Base-by-base conservation (phyloP, 441 rosid genomes). In the Isatis lusitanica region DNA sequence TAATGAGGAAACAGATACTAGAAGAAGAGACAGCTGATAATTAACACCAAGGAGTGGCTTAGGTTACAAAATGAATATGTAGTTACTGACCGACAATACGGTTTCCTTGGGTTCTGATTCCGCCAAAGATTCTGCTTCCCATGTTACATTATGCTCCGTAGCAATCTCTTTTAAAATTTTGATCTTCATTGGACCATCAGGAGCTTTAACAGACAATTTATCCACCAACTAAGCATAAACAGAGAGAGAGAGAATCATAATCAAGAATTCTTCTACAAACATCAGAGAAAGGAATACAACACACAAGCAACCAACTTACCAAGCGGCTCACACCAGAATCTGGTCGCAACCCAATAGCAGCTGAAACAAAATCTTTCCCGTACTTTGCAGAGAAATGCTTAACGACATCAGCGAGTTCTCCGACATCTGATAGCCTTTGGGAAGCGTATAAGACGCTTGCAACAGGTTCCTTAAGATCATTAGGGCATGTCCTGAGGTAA, bases 381-480 rank as follows among this genome's bases (percentile, higher is more conserved):
- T 89, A 91, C 82, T 91, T 91, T 17, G 87, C 83, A 2, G 83
- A 66, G 52, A 91, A 83, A 65, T 84, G 87, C 80, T 89, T 91
- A 50, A 85, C 82, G 7, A 79, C 76, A 77, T 89, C 91, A 70
- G 77, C 74, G 46, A 92, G 84, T 76, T 92, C 97, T 0, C 89
- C 84, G 68, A 88, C 59, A 70, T 92, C 96, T 15, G 85, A 86
- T 78, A 92, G 84, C 76, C 91, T 85, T 26, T 88, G 85, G 35
- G 94, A 83, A 44, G 97, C 93, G 78, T 83, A 92, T 52, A 88
- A 66, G 46, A 87, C 78, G 75, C 96, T 86, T 2, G 89, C 35
- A 40, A 92, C 72, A 44, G 94, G 88, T 81, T 92, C 96, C 85
- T 92, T 92, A 82, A 92, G 83, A 81, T 92, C 96, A 53, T 70